These are phyloP conservation scores for Arthroderma sp. DNA, from an alignment of 2,329 filamentous ascomycete genomes.

Conservation along the genomic window DNA sequence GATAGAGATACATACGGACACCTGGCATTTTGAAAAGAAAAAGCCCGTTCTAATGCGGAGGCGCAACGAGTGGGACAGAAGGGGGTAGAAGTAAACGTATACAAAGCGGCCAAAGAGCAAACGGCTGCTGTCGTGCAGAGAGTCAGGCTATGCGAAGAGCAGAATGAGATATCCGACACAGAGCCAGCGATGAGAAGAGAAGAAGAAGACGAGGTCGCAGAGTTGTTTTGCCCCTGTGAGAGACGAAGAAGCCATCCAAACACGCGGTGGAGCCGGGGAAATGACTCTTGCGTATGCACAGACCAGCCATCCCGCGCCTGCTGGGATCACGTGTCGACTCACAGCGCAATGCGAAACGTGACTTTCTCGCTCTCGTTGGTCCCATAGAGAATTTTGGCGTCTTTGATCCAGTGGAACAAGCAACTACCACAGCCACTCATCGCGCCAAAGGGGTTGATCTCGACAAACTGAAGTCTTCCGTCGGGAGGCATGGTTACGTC, in stretches of 20 bases:
- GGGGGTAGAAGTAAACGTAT: neutral
- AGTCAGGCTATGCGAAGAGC: too few relatives aligned
- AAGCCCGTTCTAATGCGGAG: neutral
- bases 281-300: neutral
- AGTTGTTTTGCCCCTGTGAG: neutral
- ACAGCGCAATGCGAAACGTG: neutral
- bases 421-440: conserved; percentile 34
- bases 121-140: too few relatives aligned
- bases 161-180: too few relatives aligned
- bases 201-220: neutral
- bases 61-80: neutral
- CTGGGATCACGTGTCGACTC: neutral
- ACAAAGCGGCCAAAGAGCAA: too few relatives aligned
- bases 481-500: conserved; percentile 29
- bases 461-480: conserved; percentile 22
- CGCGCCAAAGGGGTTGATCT: conserved; percentile 35
- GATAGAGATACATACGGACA: conserved; percentile 19
- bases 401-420: conserved; percentile 34
- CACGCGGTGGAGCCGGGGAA: neutral
- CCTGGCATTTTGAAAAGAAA: conserved; percentile 19
- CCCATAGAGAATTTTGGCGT: conserved; percentile 27
- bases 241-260: neutral
- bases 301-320: too few relatives aligned
- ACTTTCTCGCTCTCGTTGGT: conserved; percentile 10
- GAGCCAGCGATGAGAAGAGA: neutral